Conservation (phyloP, 495 filamentous ascomycete genomes). For the Penicillium samsonianum region DNA sequence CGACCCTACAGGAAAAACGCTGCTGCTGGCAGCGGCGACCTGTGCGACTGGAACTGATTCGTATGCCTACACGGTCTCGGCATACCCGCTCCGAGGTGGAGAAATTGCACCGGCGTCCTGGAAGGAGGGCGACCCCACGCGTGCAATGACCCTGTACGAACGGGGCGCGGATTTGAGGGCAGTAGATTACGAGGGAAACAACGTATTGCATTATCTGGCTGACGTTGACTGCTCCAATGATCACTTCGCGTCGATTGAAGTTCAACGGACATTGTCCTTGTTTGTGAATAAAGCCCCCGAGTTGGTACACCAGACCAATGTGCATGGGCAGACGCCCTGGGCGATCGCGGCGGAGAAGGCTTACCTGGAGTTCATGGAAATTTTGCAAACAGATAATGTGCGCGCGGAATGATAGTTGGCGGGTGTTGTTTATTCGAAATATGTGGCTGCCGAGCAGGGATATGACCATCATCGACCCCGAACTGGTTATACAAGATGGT, state of each 20-base stretch:
- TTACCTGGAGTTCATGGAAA: neutral
- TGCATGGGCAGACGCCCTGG: conserved; percentile 15
- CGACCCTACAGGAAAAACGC: conserved; percentile 20
- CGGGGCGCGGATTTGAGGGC: conserved; percentile 26
- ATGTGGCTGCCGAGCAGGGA: too few relatives aligned
- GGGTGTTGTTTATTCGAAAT: too few relatives aligned
- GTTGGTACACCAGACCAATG: conserved; percentile 10
- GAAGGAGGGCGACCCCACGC: conserved; percentile 21
- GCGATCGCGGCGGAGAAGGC: conserved; percentile 12
- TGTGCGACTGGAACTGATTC: conserved; percentile 12
- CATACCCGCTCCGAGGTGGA: conserved; percentile 12
- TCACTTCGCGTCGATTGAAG: neutral
- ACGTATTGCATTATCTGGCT: conserved; percentile 28
- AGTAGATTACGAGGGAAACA: conserved; percentile 25
- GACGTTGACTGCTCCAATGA: neutral
- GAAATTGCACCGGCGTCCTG: neutral
- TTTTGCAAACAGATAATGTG: neutral
- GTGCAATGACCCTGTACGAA: conserved; percentile 26
- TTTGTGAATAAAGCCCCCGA: conserved; percentile 21
- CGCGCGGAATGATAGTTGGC: neutral
- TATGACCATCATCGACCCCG: too few relatives aligned
- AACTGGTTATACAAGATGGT: too few relatives aligned
- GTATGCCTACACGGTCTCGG: conserved; percentile 13
- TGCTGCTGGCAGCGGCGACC: conserved; percentile 26
- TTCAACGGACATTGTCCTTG: conserved; percentile 11